Evolutionary conservation across 345 rosid species (phyloP), one percentile per base, ranked within the genome.

Genomic region (Ailanthus altissimus): DNA sequence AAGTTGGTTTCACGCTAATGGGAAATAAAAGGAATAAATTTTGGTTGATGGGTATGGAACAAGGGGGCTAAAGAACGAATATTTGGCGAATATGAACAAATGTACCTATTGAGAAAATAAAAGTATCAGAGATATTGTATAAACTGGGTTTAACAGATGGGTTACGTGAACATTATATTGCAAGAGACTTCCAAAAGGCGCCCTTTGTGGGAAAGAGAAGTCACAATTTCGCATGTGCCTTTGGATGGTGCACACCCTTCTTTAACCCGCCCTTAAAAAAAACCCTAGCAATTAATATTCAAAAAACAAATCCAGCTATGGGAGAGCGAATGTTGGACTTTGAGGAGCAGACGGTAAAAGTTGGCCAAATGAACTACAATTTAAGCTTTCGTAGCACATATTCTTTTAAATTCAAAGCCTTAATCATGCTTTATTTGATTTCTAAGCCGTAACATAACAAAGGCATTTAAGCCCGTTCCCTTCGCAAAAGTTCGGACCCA

Each of bases 1-100:
- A 32, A 6, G 46, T 18, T 26, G 71, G 46, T 20, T 21, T n/a
- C 8, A 64, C 18, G 20, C 60, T 13, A 74, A 83, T 23, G 69
- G 53, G 65, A 62, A 60, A 4, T 25, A n/a, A 5, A 42, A 68
- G 75, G 56, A 54, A 18, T 28, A 11, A 43, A 45, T 14, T 75
- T 65, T 25, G n/a, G 49, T 25, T 43, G 28, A 56, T 73, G 73
- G 74, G 59, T 18, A 36, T 49, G 10, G 21, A 53, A 49, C n/a
- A 20, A 51, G 54, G 56, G 64, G 77, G 66, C 43, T 16, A 15
- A 62, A 76, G 49, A 66, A 70, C 47, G 72, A 77, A 72, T 50
- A 46, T 79, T 79, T 62, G 15, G 70, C n/a, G 67, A 63, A 77
- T 65, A 75, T 18, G 76, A 79, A 58, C 36, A 51, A 18, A 45